Percentiles rank a stretch among this genome's conserved stretches.
Evolutionary conservation across 2,329 filamentous ascomycete species (phyloP).

Genomic region (Colletotrichum sp.): DNA sequence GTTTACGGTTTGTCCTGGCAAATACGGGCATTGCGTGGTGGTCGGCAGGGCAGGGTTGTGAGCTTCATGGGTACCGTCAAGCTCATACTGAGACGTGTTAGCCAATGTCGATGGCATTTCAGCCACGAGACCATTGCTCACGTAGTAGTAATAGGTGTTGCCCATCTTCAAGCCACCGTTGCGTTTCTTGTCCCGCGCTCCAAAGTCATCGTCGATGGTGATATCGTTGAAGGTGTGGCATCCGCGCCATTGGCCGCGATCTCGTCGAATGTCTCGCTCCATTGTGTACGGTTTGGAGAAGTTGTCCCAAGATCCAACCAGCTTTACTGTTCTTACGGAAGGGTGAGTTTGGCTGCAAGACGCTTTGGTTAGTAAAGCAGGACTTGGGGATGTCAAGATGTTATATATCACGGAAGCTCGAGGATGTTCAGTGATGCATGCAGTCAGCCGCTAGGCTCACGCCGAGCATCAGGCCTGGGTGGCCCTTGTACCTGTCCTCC

Average conservation of each 20-base stretch:
- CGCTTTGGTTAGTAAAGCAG: conserved; percentile 27
- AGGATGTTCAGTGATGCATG: conserved; percentile 5
- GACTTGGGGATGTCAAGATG: neutral
- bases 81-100: conserved; percentile 68
- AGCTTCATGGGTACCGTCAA: conserved; percentile 79
- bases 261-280: conserved; percentile 78
- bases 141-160: conserved; percentile 94
- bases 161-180: conserved; percentile 90
- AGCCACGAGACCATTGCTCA: conserved; percentile 49
- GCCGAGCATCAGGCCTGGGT: conserved; percentile 1
- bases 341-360: conserved; percentile 61
- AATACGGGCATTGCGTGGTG: conserved; percentile 81
- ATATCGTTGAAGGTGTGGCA: conserved; percentile 89
- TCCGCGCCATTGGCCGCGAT: conserved; percentile 81
- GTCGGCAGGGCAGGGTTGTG: conserved; percentile 75
- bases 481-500: neutral
- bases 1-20: conserved; percentile 89
- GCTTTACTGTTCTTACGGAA: conserved; percentile 72
- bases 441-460: conserved; percentile 16
- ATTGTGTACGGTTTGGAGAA: conserved; percentile 81
- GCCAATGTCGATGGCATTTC: neutral
- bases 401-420: conserved; percentile 7
- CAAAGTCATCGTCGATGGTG: conserved; percentile 75
- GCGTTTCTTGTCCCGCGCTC: conserved; percentile 57
- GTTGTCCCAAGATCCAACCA: conserved; percentile 96